Conservation (phyloP, 805 yeast species). For the Naumovozyma castellii region DNA sequence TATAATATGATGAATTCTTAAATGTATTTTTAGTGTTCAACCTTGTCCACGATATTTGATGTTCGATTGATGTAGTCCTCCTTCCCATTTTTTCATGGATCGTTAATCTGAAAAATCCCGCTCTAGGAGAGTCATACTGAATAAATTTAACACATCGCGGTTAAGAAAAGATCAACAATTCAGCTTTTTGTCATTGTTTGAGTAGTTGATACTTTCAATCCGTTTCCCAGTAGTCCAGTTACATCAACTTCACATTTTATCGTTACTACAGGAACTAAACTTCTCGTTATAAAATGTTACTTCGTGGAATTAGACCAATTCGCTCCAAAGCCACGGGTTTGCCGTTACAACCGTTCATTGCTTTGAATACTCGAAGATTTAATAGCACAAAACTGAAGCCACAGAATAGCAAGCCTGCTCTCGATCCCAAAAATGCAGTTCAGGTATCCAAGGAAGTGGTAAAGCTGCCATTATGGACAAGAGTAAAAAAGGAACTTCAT, state of each 20-base stretch:
- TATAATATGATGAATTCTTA: not conserved
- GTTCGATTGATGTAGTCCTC: no score
- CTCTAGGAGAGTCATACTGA: no score
- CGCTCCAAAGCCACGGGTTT: not conserved
- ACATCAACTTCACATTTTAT: not conserved
- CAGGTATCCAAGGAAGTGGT: not conserved
- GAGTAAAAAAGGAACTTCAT: slow-evolving; percentile 76
- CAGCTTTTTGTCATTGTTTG: no score
- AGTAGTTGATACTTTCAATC: no score
- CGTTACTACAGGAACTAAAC: not conserved
- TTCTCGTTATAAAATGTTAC: not conserved
- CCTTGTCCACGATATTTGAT: no score
- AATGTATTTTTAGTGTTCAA: no score
- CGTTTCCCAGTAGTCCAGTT: no score
- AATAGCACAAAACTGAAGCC: not conserved
- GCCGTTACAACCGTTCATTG: not conserved
- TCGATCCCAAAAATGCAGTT: not conserved
- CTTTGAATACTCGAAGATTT: not conserved
- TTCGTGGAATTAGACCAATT: not conserved
- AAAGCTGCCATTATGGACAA: slow-evolving; percentile 64
- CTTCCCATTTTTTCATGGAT: no score
- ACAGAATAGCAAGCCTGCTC: not conserved
- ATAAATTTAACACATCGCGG: not conserved
- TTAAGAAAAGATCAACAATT: not conserved
- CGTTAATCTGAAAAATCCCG: no score